Evolutionary conservation across 148 eudicot genomes (phyloP).

Genomic region (Dysphania ambrosioides): DNA sequence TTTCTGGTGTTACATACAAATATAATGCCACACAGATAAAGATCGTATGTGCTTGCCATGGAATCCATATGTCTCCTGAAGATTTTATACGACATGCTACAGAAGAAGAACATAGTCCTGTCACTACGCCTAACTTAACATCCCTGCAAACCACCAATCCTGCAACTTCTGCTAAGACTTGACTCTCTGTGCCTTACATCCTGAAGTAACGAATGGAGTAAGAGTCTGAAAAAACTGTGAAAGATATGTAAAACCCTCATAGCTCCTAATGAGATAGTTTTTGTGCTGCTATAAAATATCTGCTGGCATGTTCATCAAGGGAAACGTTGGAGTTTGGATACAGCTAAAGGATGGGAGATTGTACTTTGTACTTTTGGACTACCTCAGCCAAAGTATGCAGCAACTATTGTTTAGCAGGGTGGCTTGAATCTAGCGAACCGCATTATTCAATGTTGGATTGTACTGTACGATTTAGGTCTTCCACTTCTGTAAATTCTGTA

Average conservation of each 20-base stretch:
- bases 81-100: slow-evolving; percentile 79
- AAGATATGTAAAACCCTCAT: not conserved
- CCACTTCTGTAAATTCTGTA: slow-evolving; percentile 17
- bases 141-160: slow-evolving; percentile 55
- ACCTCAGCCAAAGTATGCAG: not conserved
- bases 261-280: not conserved
- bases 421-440: not conserved
- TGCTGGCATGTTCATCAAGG: not conserved
- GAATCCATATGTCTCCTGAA: slow-evolving; percentile 80
- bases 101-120: slow-evolving; percentile 45
- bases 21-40: slow-evolving; percentile 65
- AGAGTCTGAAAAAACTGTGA: not conserved
- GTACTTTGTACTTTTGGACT: not conserved
- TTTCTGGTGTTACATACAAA: slow-evolving; percentile 87
- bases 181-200: slow-evolving; percentile 25
- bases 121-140: slow-evolving; percentile 38
- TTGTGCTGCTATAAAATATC: not conserved
- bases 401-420: slow-evolving; percentile 7
- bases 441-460: not conserved
- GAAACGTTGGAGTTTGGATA: no score
- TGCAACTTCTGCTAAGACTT: slow-evolving; percentile 66
- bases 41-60: slow-evolving; percentile 97
- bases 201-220: not conserved
- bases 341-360: not conserved
- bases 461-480: not conserved